phyloP scores from a whole-genome alignment of 108 stramenopile genomes.

The Nannochloropsis oceanica region DNA sequence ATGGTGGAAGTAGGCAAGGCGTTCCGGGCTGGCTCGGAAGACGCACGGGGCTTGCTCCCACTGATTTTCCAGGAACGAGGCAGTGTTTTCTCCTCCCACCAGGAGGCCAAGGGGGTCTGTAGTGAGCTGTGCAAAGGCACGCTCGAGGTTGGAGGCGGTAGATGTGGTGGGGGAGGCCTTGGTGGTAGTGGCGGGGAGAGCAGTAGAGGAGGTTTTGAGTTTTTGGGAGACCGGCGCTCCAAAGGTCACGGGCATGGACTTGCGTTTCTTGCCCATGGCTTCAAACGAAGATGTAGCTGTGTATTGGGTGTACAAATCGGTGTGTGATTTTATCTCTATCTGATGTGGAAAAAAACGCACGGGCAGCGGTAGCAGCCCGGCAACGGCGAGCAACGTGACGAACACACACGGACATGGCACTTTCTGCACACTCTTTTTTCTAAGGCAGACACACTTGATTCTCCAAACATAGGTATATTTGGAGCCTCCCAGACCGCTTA shows the following conservation, averaged over 20 bases:
- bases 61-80: background rate
- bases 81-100: background rate
- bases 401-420: no score
- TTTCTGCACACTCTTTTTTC: no score
- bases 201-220: background rate
- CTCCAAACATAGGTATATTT: no score
- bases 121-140: background rate
- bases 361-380: no score
- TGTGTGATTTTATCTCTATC: no score
- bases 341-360: no score
- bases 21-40: background rate
- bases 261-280: background rate
- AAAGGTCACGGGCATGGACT: background rate
- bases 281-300: no score
- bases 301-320: no score
- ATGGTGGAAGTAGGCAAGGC: background rate
- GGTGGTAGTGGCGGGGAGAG: background rate
- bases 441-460: no score
- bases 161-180: background rate
- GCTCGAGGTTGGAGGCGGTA: background rate
- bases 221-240: background rate
- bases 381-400: no score
- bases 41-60: background rate
- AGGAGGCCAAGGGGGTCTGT: background rate
- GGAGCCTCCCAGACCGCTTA: no score